Percentiles rank a stretch among this genome's conserved stretches.
Conservation (phyloP, 2,329 filamentous ascomycete genomes). For the Huntiella abstrusa region DNA sequence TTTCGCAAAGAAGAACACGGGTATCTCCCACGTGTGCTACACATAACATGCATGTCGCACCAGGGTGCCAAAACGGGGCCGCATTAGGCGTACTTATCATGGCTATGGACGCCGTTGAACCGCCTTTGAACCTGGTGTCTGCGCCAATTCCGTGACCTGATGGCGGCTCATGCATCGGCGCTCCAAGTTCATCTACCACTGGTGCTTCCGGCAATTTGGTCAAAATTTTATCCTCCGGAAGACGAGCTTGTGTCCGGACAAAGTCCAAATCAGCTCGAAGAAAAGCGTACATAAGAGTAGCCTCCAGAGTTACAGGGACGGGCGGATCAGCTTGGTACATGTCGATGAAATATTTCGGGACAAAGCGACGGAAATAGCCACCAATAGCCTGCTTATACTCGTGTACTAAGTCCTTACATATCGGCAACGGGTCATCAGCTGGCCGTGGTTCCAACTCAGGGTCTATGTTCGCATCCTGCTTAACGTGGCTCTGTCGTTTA, state of each 20-base stretch:
- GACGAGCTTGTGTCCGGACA: slow-evolving; percentile 69
- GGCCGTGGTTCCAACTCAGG: not conserved
- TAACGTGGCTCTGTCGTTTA: not conserved
- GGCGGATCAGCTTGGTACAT: slow-evolving; percentile 10
- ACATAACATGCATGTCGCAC: slow-evolving; percentile 63
- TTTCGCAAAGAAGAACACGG: slow-evolving; percentile 74
- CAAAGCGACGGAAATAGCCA: slow-evolving; percentile 86
- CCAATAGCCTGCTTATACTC: slow-evolving; percentile 74
- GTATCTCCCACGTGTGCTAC: slow-evolving; percentile 90
- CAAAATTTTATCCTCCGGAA: slow-evolving; percentile 56
- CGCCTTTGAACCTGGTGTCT: slow-evolving; percentile 66
- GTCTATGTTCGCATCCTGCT: not conserved
- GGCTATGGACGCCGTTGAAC: slow-evolving; percentile 76
- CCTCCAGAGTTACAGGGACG: slow-evolving; percentile 15
- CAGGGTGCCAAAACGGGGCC: slow-evolving; percentile 87
- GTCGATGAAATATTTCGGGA: slow-evolving; percentile 51
- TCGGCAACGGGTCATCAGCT: slow-evolving; percentile 34
- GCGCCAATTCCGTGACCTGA: slow-evolving; percentile 51
- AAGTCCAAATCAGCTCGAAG: slow-evolving; percentile 90
- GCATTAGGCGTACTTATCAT: slow-evolving; percentile 85
- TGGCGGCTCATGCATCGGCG: slow-evolving; percentile 31
- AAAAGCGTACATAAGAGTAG: slow-evolving; percentile 72
- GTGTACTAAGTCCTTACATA: slow-evolving; percentile 53
- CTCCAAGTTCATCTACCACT: slow-evolving; percentile 53
- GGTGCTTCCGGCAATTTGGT: slow-evolving; percentile 26